Evolutionary conservation across 805 yeast species (phyloP), one percentile per base, ranked within the genome.

Genomic region (Starmerella sp.): DNA sequence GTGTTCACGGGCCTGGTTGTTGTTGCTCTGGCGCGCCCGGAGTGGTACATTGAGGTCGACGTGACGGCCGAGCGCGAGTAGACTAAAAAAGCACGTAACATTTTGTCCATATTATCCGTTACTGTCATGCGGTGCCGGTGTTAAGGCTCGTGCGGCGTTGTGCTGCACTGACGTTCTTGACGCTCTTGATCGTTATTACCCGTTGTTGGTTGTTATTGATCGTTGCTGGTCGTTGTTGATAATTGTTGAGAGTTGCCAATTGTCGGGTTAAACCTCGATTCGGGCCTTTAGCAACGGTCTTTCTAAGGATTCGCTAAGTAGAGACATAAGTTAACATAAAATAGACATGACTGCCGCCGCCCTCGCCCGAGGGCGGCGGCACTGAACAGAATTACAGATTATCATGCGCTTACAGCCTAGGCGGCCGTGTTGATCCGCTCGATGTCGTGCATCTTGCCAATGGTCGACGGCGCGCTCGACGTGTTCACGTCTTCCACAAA

Each of bases 1-100:
- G 58, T 57, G 2, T 57, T 59, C 55, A 59, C 62, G 5, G 62
- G 62, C 34, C 43, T 59, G 15, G 62, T 59, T 9, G 62, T 57
- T 11, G 62, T 59, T 11, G 62, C 62, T 1, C 58, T 59, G 36
- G 60, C 62, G 5, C 54, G 62, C 6, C 60, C 60, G 3, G 62
- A 59, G 38, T 59, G 62, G 62, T 54, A 56, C 45, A 59, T 57
- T 41, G 60, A 59, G 52, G 60, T 59, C 41, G 62, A 59, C 44
- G 58, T 59, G 6, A 59, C 62, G 14, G 62, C 62, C 15, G 60
- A 57, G 51, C 44, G 47, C 28, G 54, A 54, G 30, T 46, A 31
- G 39, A 38, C 28, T 6, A 13, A 39, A 39, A 39, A 39, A 37
- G 41, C 7, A 37, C 14, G 14, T 35, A 35, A 35, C 14, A 22